Conservation (phyloP, 2,329 filamentous ascomycete genomes). For the Aspergillus floridensis region DNA sequence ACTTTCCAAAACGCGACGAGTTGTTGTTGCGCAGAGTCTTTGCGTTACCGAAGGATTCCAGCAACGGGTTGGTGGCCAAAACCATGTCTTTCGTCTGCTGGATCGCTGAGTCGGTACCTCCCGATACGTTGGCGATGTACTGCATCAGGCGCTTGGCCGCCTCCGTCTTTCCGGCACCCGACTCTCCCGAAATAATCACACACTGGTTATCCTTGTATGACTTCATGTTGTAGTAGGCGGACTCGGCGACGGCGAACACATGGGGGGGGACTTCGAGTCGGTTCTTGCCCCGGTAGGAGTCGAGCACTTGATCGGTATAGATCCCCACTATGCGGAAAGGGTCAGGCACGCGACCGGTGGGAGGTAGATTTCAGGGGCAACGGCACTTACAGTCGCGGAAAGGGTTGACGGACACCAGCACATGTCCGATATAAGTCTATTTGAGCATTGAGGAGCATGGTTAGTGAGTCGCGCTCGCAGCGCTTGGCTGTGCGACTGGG, state of each 20-base stretch:
- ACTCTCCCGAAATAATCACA: constrained; percentile 98
- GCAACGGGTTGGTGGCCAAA: constrained; percentile 90
- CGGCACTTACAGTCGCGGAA: constrained; percentile 75
- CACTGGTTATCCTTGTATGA: constrained; percentile 98
- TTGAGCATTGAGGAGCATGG: constrained; percentile 7
- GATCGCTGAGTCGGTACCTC: constrained; percentile 78
- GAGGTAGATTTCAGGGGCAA: not conserved
- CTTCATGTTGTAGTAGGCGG: constrained; percentile 99
- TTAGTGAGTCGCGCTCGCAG: constrained; percentile 13
- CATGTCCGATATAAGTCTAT: constrained; percentile 96
- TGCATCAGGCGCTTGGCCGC: constrained; percentile 99
- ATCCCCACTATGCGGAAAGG: constrained; percentile 69
- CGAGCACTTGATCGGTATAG: constrained; percentile 90
- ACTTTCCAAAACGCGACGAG: constrained; percentile 97
- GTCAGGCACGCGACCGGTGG: not conserved
- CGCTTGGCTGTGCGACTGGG: constrained; percentile 16
- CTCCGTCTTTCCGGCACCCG: constrained; percentile 96
- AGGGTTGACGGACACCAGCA: constrained; percentile 97
- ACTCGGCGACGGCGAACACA: constrained; percentile 95
- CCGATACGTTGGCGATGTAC: constrained; percentile 96
- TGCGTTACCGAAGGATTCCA: constrained; percentile 97
- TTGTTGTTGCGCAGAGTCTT: constrained; percentile 99
- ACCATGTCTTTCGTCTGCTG: constrained; percentile 99
- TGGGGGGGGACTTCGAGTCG: constrained; percentile 89
- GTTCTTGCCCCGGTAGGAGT: constrained; percentile 96